Evolutionary conservation across 257 asterid species (phyloP).

Genomic region (Salvia miltiorrhiza): DNA sequence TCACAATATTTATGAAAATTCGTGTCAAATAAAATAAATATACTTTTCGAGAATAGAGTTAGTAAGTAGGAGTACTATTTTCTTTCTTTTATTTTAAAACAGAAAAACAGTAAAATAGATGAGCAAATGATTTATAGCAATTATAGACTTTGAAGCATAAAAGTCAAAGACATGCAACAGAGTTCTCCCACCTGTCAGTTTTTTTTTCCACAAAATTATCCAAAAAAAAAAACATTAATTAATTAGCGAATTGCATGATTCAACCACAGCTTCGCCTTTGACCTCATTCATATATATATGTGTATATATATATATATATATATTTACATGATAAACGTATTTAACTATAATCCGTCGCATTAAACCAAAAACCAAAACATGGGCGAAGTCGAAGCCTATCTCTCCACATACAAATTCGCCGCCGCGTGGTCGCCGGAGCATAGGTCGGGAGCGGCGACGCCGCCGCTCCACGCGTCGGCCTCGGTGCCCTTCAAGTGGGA

Average conservation of each 20-base stretch:
- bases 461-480: slow-evolving; percentile 51
- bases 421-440: slow-evolving; percentile 41
- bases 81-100: too few relatives aligned
- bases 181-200: background rate
- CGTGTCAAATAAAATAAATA: too few relatives aligned
- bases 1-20: too few relatives aligned
- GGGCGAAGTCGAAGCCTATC: slow-evolving; percentile 3
- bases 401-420: slow-evolving; percentile 33
- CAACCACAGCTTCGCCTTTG: slow-evolving; percentile 19
- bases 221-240: background rate
- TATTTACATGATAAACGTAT: background rate
- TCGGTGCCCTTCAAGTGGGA: slow-evolving; percentile 90
- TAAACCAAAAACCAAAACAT: background rate
- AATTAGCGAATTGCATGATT: slow-evolving; percentile 15
- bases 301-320: too few relatives aligned
- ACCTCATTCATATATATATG: background rate
- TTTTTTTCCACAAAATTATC: background rate
- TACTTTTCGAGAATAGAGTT: too few relatives aligned
- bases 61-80: too few relatives aligned
- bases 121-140: too few relatives aligned
- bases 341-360: too few relatives aligned
- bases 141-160: too few relatives aligned
- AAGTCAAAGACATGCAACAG: slow-evolving; percentile 2
- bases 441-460: slow-evolving; percentile 43
- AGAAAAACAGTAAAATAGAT: too few relatives aligned